Percentiles rank a stretch among this genome's conserved stretches.
Evolutionary conservation across 2,329 filamentous ascomycete species (phyloP).

Genomic region (Fusarium nematophilum): DNA sequence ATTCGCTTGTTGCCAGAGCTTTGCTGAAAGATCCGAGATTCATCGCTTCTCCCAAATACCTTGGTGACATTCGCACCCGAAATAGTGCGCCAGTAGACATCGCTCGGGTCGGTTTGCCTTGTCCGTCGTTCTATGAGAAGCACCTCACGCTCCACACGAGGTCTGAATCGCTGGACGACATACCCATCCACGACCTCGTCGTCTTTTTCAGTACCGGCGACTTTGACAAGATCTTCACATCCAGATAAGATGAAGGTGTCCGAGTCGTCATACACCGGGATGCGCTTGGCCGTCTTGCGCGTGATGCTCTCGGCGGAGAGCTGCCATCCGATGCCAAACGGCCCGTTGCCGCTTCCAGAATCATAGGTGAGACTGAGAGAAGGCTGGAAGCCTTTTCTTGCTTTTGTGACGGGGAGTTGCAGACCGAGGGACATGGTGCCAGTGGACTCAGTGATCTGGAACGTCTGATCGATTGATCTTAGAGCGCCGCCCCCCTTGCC

Average conservation of each 20-base stretch:
- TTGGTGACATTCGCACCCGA: not conserved
- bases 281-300: not conserved
- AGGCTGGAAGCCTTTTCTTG: not conserved
- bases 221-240: not conserved
- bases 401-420: not conserved
- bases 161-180: not conserved
- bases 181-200: not conserved
- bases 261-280: not conserved
- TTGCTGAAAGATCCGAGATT: not conserved
- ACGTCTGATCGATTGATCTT: not conserved
- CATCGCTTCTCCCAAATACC: not conserved
- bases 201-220: too few relatives aligned
- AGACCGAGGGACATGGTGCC: not conserved
- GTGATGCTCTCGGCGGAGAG: not conserved
- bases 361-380: not conserved
- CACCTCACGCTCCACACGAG: not conserved
- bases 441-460: not conserved
- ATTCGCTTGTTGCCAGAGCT: not conserved
- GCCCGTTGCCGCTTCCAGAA: conserved; percentile 3
- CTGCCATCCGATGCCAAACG: conserved; percentile 2
- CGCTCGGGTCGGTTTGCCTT: not conserved
- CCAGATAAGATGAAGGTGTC: not conserved
- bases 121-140: not conserved
- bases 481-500: conserved; percentile 3
- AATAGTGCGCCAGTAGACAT: conserved; percentile 2